Evolutionary conservation across 805 yeast genomes (phyloP).

Genomic region (Dipodascopsis tothii): DNA sequence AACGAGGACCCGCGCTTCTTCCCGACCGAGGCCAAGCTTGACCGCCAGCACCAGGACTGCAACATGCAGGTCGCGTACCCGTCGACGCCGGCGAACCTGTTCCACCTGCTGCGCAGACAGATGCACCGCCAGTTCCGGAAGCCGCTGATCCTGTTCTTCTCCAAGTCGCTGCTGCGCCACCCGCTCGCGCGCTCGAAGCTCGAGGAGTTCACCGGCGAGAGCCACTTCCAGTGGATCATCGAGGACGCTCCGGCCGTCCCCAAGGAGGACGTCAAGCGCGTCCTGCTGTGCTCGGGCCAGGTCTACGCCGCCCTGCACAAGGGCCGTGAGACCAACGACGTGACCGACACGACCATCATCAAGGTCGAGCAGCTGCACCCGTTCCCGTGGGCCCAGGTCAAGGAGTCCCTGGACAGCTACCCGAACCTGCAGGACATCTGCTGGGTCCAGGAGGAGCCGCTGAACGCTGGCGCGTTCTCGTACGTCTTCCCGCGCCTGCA

Average conservation of each 20-base stretch:
- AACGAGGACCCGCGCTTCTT: slow-evolving; percentile 91
- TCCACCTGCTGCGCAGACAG: slow-evolving; percentile 97
- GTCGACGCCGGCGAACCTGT: slow-evolving; percentile 91
- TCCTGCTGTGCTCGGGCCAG: slow-evolving; percentile 84
- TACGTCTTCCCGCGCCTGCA: slow-evolving; percentile 75
- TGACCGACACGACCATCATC: slow-evolving; percentile 79
- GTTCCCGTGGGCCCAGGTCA: slow-evolving; percentile 93
- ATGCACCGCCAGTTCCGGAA: slow-evolving; percentile 97
- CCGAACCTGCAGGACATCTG: slow-evolving; percentile 81
- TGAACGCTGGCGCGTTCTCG: slow-evolving; percentile 89
- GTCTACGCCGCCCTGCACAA: slow-evolving; percentile 87
- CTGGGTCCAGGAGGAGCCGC: slow-evolving; percentile 98
- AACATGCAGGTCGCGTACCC: slow-evolving; percentile 98
- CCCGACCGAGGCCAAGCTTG: slow-evolving; percentile 83
- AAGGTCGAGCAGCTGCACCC: slow-evolving; percentile 95
- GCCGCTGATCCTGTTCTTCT: slow-evolving; percentile 76
- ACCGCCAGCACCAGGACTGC: slow-evolving; percentile 97
- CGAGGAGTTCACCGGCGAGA: slow-evolving; percentile 80
- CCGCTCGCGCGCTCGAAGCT: slow-evolving; percentile 89
- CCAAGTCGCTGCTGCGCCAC: slow-evolving; percentile 89
- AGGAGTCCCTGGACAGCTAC: slow-evolving; percentile 72
- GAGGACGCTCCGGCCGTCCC: slow-evolving; percentile 75
- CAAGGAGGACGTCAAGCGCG: slow-evolving; percentile 78
- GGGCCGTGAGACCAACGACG: slow-evolving; percentile 69
- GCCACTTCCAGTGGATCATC: slow-evolving; percentile 91